Evolutionary conservation across 2,329 filamentous ascomycete genomes (phyloP), one percentile per base, ranked within the genome.

Genomic region (Trichoderma sp.): DNA sequence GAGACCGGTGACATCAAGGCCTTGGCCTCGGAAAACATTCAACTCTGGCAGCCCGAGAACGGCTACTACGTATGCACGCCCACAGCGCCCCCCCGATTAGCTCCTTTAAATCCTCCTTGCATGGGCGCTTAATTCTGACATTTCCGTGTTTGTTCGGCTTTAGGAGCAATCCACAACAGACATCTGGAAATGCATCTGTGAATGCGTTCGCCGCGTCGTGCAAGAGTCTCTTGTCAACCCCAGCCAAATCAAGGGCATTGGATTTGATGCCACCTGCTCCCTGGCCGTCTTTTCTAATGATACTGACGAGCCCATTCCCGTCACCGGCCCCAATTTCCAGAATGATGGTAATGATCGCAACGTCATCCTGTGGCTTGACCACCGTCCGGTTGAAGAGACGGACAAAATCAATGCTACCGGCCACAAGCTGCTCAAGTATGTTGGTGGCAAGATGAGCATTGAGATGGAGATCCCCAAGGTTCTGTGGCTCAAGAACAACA

Each of bases 401-500:
- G 90, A 92, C 70, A 91, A 92, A 81, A 97, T 99, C 82, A 99
- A 99, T 79, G 88, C 89, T 65, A 98, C 95, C 3, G 86, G 90
- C 64, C 95, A 99, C 83, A 95, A 96, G 79, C 84, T 99, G 64
- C 87, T 99, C 68, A 91, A 93, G 75, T 99, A 99, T 77, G 95
- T 99, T 19, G 95, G 95, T 73, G 95, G 95, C 71, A 94, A 91
- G 78, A 99, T 99, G 95, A 97, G 93, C 78, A 94, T 97, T 72
- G 95, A 99, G 84, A 99, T 99, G 95, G 95, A 99, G 79, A 96
- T 99, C 67, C 95, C 95, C 71, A 99, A 99, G 82, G 92, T 97
- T 1, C 85, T 98, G 68, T 99, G 95, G 95, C 86, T 99, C 76
- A 98, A 98, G 86, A 97, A 97, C 80, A 88, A 98, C 81, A 98